A percentile compares a stretch with the other conserved stretches of the same genome.
Conservation (phyloP, 2,329 filamentous ascomycete genomes). For the Hypoxylon sp. region DNA sequence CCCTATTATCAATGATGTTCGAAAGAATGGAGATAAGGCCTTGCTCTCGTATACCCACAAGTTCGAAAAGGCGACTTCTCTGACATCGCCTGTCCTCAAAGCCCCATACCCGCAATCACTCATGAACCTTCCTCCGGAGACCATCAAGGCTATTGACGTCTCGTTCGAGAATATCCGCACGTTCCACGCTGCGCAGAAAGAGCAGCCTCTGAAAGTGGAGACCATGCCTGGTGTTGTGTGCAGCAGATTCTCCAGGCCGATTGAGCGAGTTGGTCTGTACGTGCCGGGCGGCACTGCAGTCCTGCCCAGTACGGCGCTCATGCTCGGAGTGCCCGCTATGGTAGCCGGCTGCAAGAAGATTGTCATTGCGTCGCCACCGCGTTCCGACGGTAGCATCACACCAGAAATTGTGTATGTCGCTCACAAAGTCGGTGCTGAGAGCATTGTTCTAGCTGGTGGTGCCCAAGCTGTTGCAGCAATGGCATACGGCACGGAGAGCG, state of each 20-base stretch:
- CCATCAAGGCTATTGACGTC: constrained; percentile 90
- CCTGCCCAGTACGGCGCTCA: constrained; percentile 95
- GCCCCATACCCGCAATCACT: constrained; percentile 88
- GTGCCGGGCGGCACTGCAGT: constrained; percentile 97
- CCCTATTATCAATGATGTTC: constrained; percentile 92
- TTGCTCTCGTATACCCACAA: constrained; percentile 96
- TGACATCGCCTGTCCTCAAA: constrained; percentile 89
- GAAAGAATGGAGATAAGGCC: constrained; percentile 85
- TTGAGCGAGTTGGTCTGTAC: constrained; percentile 96
- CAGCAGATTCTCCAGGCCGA: constrained; percentile 91
- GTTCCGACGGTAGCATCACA: constrained; percentile 89
- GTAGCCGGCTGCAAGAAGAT: constrained; percentile 97
- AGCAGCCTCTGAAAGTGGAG: constrained; percentile 86
- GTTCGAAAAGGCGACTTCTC: constrained; percentile 94
- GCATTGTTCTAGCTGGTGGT: constrained; percentile 94
- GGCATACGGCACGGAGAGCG: constrained; percentile 95
- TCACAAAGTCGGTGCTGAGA: constrained; percentile 95
- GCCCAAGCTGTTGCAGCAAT: constrained; percentile 96
- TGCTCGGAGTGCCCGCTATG: constrained; percentile 98
- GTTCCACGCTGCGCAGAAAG: constrained; percentile 93
- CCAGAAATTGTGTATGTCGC: constrained; percentile 98
- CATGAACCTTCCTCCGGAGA: constrained; percentile 88
- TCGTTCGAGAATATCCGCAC: constrained; percentile 95
- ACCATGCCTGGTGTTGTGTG: constrained; percentile 98
- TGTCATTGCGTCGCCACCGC: constrained; percentile 91